Evolutionary conservation across 2,329 filamentous ascomycete genomes (phyloP).

Genomic region (Talaromyces sp.): DNA sequence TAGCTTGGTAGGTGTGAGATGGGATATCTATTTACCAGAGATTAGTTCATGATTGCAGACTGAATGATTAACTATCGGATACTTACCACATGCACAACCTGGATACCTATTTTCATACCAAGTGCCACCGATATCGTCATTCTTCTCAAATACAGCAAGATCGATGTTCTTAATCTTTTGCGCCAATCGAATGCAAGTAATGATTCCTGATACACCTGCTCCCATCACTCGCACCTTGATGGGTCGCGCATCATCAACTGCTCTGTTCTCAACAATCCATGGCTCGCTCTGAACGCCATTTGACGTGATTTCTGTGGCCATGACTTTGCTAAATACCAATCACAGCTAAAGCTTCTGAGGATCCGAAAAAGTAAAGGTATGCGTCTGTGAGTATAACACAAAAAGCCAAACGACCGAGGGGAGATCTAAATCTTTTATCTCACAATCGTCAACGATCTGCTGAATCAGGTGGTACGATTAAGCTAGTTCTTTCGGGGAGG

Average conservation of each 20-base stretch:
- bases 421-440: neutral
- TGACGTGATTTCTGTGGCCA: neutral
- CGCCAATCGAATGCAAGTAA: conserved; percentile 25
- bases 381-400: neutral
- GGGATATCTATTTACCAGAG: conserved; percentile 16
- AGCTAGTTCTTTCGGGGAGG: neutral
- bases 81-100: conserved; percentile 21
- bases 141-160: conserved; percentile 22
- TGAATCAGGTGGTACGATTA: neutral
- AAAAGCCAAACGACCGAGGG: neutral
- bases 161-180: conserved; percentile 20
- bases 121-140: conserved; percentile 22
- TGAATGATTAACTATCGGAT: neutral
- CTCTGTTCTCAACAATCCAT: conserved; percentile 21
- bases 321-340: neutral
- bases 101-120: conserved; percentile 24
- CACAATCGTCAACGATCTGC: neutral
- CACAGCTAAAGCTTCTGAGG: neutral
- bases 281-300: neutral
- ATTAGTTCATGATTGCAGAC: neutral
- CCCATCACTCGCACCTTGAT: conserved; percentile 26
- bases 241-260: conserved; percentile 24
- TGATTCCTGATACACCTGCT: conserved; percentile 26
- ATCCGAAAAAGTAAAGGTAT: neutral
- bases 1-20: conserved; percentile 20